Evolutionary conservation across 2,329 filamentous ascomycete species (phyloP).

Genomic region (Penicillium sp.): DNA sequence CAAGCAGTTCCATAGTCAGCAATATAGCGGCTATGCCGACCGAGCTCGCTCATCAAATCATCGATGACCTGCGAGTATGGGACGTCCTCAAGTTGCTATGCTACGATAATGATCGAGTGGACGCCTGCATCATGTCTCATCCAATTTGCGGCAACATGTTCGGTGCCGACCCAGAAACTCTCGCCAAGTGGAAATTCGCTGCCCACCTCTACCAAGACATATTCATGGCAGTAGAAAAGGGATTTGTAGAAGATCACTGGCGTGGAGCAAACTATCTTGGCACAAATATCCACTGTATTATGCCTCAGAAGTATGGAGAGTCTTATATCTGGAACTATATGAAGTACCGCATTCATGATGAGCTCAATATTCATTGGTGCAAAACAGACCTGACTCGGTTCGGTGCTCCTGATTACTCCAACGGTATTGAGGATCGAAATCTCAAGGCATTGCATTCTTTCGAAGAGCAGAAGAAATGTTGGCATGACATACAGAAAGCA

Average conservation of each 20-base stretch:
- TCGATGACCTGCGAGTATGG: constrained; percentile 23
- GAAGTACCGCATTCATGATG: not conserved
- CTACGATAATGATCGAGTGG: constrained; percentile 11
- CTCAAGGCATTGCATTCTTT: not conserved
- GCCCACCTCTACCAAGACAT: not conserved
- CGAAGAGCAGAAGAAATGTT: not conserved
- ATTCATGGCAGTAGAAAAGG: not conserved
- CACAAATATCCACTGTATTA: not conserved
- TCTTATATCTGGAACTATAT: not conserved
- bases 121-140: constrained; percentile 11
- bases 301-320: not conserved
- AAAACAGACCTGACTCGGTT: not conserved
- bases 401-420: not conserved
- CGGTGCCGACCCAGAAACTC: not conserved
- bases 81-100: constrained; percentile 18
- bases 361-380: not conserved
- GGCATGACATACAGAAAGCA: constrained; percentile 8
- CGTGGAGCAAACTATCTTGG: not conserved
- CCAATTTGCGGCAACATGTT: constrained; percentile 7
- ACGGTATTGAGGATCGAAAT: too few species aligned
- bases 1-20: not conserved
- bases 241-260: not conserved
- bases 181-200: not conserved
- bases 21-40: constrained; percentile 14
- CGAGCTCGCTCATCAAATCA: constrained; percentile 23